A percentile compares a stretch with the other conserved stretches of the same genome.
Evolutionary conservation across 768 basidiomycete genomes (phyloP).

Genomic region (Podaxis carcinomalis): DNA sequence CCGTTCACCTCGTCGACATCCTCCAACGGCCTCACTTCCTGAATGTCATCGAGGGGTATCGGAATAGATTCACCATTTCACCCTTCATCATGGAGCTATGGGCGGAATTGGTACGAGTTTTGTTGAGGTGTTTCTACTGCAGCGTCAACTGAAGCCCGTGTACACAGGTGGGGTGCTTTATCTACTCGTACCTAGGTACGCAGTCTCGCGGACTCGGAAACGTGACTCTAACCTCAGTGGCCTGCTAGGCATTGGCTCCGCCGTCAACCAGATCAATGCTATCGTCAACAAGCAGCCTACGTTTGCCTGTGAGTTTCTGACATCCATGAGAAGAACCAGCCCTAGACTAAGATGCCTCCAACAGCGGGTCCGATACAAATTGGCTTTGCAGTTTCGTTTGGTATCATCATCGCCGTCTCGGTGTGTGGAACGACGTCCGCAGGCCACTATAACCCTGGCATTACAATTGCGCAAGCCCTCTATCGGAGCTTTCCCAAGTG

Average conservation of each 20-base stretch:
- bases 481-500: background rate
- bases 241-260: background rate
- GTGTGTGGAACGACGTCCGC: background rate
- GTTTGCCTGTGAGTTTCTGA: background rate
- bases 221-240: background rate
- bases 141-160: background rate
- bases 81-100: slow-evolving; percentile 3
- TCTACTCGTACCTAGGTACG: slow-evolving; percentile 6
- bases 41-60: background rate
- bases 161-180: slow-evolving; percentile 4
- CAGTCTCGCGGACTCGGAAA: background rate
- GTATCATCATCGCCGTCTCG: slow-evolving; percentile 18
- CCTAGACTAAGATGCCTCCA: background rate
- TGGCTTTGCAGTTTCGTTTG: slow-evolving; percentile 18
- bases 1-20: slow-evolving; percentile 2
- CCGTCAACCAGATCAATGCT: background rate
- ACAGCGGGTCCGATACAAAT: slow-evolving; percentile 14
- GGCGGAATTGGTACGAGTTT: background rate
- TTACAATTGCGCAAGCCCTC: background rate
- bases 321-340: background rate
- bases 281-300: slow-evolving; percentile 3
- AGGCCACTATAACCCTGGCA: slow-evolving; percentile 1
- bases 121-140: background rate
- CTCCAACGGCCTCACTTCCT: slow-evolving; percentile 2
- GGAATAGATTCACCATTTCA: background rate